Percentiles rank a stretch among this genome's conserved stretches.
These are phyloP conservation scores for Phytophthora sp. DNA, from an alignment of 352 stramenopile species.

Conservation along the genomic window DNA sequence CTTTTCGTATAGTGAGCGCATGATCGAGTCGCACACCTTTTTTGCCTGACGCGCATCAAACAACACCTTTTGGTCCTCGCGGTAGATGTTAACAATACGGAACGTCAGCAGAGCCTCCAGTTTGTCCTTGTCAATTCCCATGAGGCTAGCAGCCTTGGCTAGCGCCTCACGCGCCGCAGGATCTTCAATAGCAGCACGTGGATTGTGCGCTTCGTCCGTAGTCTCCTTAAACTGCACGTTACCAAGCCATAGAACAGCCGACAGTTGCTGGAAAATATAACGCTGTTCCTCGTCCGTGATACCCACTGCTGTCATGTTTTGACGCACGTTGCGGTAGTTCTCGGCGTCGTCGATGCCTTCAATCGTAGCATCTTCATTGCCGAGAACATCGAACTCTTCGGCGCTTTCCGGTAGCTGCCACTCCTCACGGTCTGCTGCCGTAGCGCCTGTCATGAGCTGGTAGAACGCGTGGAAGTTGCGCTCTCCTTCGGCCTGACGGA, in stretches of 20 bases:
- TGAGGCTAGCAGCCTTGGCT: constrained; percentile 57
- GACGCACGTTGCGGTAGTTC: constrained; percentile 63
- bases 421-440: constrained; percentile 47
- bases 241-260: constrained; percentile 84
- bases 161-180: constrained; percentile 59
- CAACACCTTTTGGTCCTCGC: constrained; percentile 77
- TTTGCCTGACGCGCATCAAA: constrained; percentile 79
- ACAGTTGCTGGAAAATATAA: constrained; percentile 79
- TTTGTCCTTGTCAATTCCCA: constrained; percentile 66
- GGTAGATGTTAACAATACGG: constrained; percentile 82
- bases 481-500: constrained; percentile 86
- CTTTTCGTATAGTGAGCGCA: constrained; percentile 88
- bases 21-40: constrained; percentile 87
- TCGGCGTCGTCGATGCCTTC: constrained; percentile 79
- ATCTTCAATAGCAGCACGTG: constrained; percentile 68
- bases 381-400: constrained; percentile 72
- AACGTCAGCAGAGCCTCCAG: constrained; percentile 80
- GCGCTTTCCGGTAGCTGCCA: constrained; percentile 61
- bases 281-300: constrained; percentile 77
- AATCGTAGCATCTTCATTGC: constrained; percentile 70
- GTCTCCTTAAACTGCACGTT: constrained; percentile 85
- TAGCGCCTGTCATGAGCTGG: constrained; percentile 85
- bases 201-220: constrained; percentile 78
- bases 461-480: constrained; percentile 96
- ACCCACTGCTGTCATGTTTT: constrained; percentile 74